Conservation (phyloP, 2,329 filamentous ascomycete species). For the Graphilbum fragrans region DNA sequence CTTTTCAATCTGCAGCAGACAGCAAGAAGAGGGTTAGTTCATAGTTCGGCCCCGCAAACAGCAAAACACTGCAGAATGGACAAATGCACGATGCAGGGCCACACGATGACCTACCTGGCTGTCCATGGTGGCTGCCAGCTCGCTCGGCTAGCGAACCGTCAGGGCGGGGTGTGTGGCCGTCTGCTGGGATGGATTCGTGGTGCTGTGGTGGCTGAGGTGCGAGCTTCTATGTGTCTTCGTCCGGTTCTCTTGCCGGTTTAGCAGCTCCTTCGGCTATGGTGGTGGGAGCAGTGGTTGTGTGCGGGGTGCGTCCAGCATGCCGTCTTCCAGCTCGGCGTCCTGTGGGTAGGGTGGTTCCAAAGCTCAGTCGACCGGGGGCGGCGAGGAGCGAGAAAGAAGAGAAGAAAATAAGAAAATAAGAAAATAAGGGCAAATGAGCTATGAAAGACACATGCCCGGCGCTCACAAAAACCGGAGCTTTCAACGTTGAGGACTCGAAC, state of each 20-base stretch:
- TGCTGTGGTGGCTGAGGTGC: too few species aligned
- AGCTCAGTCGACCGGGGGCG: background rate
- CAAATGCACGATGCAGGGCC: too few species aligned
- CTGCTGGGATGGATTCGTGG: too few species aligned
- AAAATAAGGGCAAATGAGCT: conserved; percentile 1
- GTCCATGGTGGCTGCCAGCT: conserved; percentile 2
- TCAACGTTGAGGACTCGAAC: too few species aligned
- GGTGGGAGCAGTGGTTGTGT: conserved; percentile 8
- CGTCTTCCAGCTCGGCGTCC: background rate
- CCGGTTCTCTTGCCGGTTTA: too few species aligned
- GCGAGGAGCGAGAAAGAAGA: background rate
- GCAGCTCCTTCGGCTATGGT: conserved; percentile 10
- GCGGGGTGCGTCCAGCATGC: conserved; percentile 11
- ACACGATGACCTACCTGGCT: conserved; percentile 1
- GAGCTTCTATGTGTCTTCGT: too few species aligned
- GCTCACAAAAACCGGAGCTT: background rate
- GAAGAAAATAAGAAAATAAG: background rate
- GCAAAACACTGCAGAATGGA: background rate
- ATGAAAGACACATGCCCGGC: conserved; percentile 10
- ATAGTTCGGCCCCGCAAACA: background rate
- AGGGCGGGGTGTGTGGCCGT: too few species aligned
- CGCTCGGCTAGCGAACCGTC: too few species aligned
- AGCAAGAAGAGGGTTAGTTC: background rate
- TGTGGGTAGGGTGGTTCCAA: background rate
- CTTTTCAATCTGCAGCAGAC: conserved; percentile 62